These are phyloP conservation scores for Daldinia sp. DNA, from an alignment of 2,329 filamentous ascomycete genomes.

Conservation along the genomic window DNA sequence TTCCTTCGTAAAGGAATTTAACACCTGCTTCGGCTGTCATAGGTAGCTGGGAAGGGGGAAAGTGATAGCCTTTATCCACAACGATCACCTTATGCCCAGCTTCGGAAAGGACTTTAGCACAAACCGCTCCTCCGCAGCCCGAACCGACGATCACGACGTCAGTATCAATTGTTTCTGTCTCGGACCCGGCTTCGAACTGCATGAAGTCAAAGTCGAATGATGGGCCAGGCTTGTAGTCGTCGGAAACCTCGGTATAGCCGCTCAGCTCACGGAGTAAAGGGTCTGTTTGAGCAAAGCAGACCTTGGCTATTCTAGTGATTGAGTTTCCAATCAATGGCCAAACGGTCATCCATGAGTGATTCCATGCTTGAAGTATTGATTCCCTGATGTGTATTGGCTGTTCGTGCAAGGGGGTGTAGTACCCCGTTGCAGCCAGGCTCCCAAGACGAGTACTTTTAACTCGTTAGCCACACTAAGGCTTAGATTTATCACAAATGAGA, in stretches of 20 bases:
- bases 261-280: constrained; percentile 66
- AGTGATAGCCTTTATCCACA: constrained; percentile 85
- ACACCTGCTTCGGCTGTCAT: constrained; percentile 74
- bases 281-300: constrained; percentile 67
- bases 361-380: constrained; percentile 72
- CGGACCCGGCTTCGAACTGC: constrained; percentile 61
- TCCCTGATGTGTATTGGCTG: constrained; percentile 72
- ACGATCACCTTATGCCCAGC: constrained; percentile 75
- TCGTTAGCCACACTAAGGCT: constrained; percentile 28
- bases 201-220: constrained; percentile 71
- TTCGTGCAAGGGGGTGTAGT: constrained; percentile 69
- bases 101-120: constrained; percentile 83
- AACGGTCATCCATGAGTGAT: constrained; percentile 65
- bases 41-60: constrained; percentile 76
- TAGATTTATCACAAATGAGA: neutral
- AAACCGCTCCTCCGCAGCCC: constrained; percentile 86
- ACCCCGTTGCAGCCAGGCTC: constrained; percentile 75
- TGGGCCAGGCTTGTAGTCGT: constrained; percentile 62
- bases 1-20: constrained; percentile 76
- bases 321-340: constrained; percentile 68
- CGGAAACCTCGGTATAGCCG: constrained; percentile 68
- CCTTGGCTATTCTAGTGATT: constrained; percentile 66
- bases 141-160: constrained; percentile 90
- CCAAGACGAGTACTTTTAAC: constrained; percentile 69
- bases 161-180: constrained; percentile 73